phyloP scores from a whole-genome alignment of 2,329 filamentous ascomycete genomes.

The Helotiales sp. region DNA sequence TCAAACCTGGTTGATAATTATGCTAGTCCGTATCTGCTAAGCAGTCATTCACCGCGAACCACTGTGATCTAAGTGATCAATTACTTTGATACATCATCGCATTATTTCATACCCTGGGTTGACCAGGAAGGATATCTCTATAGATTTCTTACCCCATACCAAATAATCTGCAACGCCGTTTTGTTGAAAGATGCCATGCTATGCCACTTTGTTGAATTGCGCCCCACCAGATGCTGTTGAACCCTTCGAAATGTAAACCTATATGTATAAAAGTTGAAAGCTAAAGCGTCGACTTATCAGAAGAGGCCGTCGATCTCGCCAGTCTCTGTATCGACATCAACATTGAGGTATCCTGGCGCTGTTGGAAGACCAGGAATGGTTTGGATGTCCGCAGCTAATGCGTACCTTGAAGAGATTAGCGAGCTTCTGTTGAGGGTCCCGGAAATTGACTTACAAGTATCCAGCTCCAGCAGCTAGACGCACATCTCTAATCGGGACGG shows the following conservation, averaged over 20 bases:
- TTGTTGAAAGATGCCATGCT: constrained; percentile 30
- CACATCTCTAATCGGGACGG: constrained; percentile 91
- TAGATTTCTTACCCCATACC: constrained; percentile 7
- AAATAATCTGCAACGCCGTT: constrained; percentile 25
- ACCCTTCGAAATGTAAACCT: constrained; percentile 15
- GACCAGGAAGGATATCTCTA: constrained; percentile 25
- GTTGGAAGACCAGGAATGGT: constrained; percentile 96
- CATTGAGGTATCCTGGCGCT: constrained; percentile 92
- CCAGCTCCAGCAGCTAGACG: constrained; percentile 91
- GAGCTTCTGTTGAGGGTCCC: not conserved
- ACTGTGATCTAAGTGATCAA: too few relatives aligned
- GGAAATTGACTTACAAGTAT: constrained; percentile 65
- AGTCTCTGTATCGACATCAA: constrained; percentile 81
- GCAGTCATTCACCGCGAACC: not conserved
- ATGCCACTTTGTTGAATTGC: constrained; percentile 27
- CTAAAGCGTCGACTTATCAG: constrained; percentile 49
- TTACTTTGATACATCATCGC: not conserved
- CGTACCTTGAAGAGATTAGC: constrained; percentile 62
- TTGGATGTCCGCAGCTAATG: constrained; percentile 94
- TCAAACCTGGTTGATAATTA: not conserved
- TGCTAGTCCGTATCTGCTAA: not conserved
- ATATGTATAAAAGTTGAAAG: not conserved
- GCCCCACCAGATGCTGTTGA: constrained; percentile 24
- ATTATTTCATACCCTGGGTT: constrained; percentile 17
- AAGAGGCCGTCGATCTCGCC: constrained; percentile 88